These are phyloP conservation scores for Solanum appendiculatum DNA, from an alignment of 257 asterid genomes.

Conservation along the genomic window DNA sequence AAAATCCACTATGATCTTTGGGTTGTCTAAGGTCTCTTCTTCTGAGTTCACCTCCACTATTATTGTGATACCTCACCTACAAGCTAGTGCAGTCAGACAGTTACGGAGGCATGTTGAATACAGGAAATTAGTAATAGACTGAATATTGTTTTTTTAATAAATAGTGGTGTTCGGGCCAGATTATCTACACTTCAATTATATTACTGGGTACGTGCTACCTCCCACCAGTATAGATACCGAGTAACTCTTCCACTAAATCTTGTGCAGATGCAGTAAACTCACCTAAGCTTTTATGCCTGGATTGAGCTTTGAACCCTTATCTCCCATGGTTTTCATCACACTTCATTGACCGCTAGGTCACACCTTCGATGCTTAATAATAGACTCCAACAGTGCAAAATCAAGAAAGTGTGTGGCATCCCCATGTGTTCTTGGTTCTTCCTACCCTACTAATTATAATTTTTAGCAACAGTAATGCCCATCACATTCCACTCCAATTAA, in stretches of 20 bases:
- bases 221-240: neutral
- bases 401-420: neutral
- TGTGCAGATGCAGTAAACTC: neutral
- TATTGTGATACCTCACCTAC: neutral
- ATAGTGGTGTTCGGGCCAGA: neutral
- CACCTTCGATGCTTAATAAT: neutral
- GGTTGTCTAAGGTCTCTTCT: neutral
- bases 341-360: neutral
- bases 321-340: neutral
- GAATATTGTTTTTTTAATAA: too few species aligned
- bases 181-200: neutral
- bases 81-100: neutral
- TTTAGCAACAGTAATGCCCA: neutral
- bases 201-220: neutral
- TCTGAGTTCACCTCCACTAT: neutral
- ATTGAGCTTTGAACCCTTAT: neutral
- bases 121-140: neutral
- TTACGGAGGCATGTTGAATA: neutral
- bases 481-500: neutral
- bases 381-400: neutral
- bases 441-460: neutral
- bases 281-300: neutral
- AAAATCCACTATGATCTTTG: neutral
- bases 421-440: neutral
- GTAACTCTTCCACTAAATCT: neutral